These are phyloP conservation scores for Fragilaria crotonensis DNA, from an alignment of 108 stramenopile species.

Conservation along the genomic window DNA sequence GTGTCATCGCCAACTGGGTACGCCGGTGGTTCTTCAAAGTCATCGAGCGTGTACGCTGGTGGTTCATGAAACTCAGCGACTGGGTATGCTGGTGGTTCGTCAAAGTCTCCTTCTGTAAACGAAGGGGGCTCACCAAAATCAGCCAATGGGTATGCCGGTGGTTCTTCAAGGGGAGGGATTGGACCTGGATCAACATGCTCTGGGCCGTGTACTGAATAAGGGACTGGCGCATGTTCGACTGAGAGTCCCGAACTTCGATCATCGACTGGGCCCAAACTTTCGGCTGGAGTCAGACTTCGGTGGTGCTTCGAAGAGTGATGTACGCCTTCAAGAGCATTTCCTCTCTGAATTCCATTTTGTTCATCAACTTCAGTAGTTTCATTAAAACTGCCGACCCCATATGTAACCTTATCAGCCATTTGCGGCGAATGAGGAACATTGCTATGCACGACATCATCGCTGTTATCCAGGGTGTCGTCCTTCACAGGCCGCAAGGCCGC, in stretches of 20 bases:
- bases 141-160: slow-evolving; percentile 5
- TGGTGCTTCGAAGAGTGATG: neutral
- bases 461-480: neutral
- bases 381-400: neutral
- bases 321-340: too few species aligned
- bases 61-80: slow-evolving; percentile 5
- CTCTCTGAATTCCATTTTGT: neutral
- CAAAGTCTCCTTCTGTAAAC: slow-evolving; percentile 14
- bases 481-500: slow-evolving; percentile 15
- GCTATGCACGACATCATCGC: neutral
- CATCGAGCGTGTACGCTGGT: slow-evolving; percentile 13
- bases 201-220: neutral
- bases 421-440: neutral
- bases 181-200: neutral
- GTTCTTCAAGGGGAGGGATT: neutral
- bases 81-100: slow-evolving; percentile 5
- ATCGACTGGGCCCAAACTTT: neutral
- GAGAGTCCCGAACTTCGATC: neutral
- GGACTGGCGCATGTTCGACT: neutral
- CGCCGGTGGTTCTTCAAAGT: slow-evolving; percentile 4
- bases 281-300: neutral
- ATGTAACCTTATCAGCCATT: neutral
- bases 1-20: slow-evolving; percentile 5
- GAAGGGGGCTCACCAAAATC: slow-evolving; percentile 5
- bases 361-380: neutral